These are phyloP conservation scores for Onygena corvina DNA, from an alignment of 2,329 filamentous ascomycete species.

Conservation along the genomic window DNA sequence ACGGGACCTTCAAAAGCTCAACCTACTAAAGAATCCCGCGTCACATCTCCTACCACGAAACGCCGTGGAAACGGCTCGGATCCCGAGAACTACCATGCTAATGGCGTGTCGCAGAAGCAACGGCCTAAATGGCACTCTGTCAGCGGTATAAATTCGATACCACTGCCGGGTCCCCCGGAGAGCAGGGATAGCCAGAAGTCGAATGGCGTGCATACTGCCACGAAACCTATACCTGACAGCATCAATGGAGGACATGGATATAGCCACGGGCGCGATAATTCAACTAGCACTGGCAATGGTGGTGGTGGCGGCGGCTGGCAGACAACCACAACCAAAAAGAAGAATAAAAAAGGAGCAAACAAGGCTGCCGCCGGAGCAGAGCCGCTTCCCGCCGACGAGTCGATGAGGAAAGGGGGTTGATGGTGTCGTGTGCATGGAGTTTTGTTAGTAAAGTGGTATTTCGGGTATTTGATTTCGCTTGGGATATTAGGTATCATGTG, in stretches of 20 bases:
- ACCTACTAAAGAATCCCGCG: slow-evolving; percentile 21
- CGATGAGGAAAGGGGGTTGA: slow-evolving; percentile 37
- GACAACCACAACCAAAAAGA: slow-evolving; percentile 31
- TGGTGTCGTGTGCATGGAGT: not conserved
- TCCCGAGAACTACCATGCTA: slow-evolving; percentile 23
- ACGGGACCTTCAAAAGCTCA: slow-evolving; percentile 15
- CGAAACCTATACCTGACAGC: slow-evolving; percentile 12
- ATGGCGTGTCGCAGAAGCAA: slow-evolving; percentile 25
- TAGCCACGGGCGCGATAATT: slow-evolving; percentile 8
- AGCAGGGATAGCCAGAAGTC: slow-evolving; percentile 25
- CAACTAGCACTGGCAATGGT: slow-evolving; percentile 16
- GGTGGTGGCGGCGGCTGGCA: slow-evolving; percentile 35
- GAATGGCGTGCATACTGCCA: slow-evolving; percentile 20
- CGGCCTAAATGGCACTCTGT: slow-evolving; percentile 29
- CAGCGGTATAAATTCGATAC: not conserved
- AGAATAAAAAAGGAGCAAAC: slow-evolving; percentile 30
- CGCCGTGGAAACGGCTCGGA: slow-evolving; percentile 25
- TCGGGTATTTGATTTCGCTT: slow-evolving; percentile 1
- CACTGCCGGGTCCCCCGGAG: slow-evolving; percentile 16
- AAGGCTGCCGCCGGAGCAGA: slow-evolving; percentile 23
- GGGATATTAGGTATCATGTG: slow-evolving; percentile 2
- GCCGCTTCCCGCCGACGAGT: slow-evolving; percentile 32
- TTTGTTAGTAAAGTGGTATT: not conserved
- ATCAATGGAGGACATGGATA: slow-evolving; percentile 17
- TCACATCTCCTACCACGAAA: slow-evolving; percentile 22